phyloP scores from a whole-genome alignment of 2,329 filamentous ascomycete species.

The Thielaviopsis populi region DNA sequence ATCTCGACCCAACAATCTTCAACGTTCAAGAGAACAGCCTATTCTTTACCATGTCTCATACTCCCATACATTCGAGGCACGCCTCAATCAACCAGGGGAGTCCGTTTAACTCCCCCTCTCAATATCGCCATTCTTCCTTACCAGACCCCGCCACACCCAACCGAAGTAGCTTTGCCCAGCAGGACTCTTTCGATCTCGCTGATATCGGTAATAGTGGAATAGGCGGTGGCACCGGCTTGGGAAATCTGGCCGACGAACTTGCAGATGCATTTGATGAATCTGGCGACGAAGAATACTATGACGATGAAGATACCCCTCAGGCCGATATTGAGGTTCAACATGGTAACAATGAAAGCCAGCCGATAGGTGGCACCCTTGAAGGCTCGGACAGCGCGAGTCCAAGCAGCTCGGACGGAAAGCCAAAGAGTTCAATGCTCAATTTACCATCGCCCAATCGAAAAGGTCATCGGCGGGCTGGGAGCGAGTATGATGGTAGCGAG shows the following conservation, averaged over 20 bases:
- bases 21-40: background rate
- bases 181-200: conserved; percentile 33
- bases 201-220: conserved; percentile 27
- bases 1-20: background rate
- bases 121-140: conserved; percentile 29
- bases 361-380: conserved; percentile 4
- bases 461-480: conserved; percentile 37
- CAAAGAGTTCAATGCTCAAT: conserved; percentile 29
- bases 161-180: conserved; percentile 33
- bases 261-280: conserved; percentile 57
- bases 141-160: conserved; percentile 36
- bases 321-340: conserved; percentile 26
- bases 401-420: conserved; percentile 19
- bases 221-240: conserved; percentile 42
- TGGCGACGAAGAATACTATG: conserved; percentile 42
- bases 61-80: conserved; percentile 44
- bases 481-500: conserved; percentile 57
- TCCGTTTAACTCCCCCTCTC: conserved; percentile 14
- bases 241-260: conserved; percentile 68
- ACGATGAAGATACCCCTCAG: conserved; percentile 22
- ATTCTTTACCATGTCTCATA: conserved; percentile 30
- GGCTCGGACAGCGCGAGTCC: conserved; percentile 5
- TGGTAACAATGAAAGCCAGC: background rate
- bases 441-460: conserved; percentile 31
- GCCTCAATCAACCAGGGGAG: conserved; percentile 36